Base-by-base conservation (phyloP, 192 early-diverging fungal species). In the Physocladia obscura region DNA sequence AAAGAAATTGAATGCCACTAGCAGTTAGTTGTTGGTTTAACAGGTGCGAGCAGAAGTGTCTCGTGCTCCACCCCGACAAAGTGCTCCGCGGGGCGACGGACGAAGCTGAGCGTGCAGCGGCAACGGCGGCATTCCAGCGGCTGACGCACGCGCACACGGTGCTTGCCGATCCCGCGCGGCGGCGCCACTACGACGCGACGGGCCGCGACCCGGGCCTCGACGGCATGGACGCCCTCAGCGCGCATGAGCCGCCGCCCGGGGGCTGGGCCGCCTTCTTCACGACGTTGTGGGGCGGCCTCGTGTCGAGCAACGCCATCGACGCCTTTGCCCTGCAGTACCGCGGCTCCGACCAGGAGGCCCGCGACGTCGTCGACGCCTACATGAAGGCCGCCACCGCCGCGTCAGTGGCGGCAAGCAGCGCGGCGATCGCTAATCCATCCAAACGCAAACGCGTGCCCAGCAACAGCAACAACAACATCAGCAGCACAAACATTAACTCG, bases 81-180 rank as follows among this genome's bases (percentile, higher is more conserved):
- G 4, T 76, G 19, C 8, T 32, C 31, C 6, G 37, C 17, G 57
- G 60, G 8, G 29, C 54, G 5, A 39, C 71, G 13, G 75, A 76
- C 34, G 64, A 55, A 13, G n/a, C n/a, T n/a, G 73, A 76, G 27
- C 73, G 74, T 24, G 69, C 74, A n/a, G 71, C 82, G 36, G 82
- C 81, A 37, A 89, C 90, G 0, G 67, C 70, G 2, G 67, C 81
- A 39, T 94, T 94, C 78, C 91, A 93, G 63, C 71, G 81, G 17
- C 59, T 94, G 4, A 85, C 89, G 0, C 84, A 91, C 62, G 91
- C 90, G 0, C 92, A 94, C 80, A 47, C 87, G 3, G 78, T 94
- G 0, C 79, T 94, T 8, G 5, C 59, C 4, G 59, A 62, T 26
- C 34, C 59, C 15, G 59, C 34, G 26, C 59, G 36, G 59, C 79